These are phyloP conservation scores for Hemisphaericaspora xylofermentans DNA, from an alignment of 1,139 yeast genomes.

Conservation along the genomic window DNA sequence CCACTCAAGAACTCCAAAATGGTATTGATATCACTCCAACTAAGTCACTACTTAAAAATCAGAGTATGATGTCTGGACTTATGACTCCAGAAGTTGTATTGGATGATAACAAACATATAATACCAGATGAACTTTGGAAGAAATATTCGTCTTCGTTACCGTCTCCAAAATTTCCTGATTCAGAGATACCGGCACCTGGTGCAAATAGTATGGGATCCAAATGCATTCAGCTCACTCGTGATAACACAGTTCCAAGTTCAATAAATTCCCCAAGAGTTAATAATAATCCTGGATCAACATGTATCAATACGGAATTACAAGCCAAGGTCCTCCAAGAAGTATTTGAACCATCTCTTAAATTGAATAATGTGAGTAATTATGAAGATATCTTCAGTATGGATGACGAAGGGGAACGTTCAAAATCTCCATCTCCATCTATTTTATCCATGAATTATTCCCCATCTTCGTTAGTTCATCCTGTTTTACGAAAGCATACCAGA, in stretches of 20 bases:
- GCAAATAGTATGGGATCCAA: neutral
- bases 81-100: slow-evolving; percentile 76
- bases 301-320: slow-evolving; percentile 40
- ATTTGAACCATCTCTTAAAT: slow-evolving; percentile 26
- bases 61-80: slow-evolving; percentile 1
- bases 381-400: slow-evolving; percentile 10
- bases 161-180: slow-evolving; percentile 27
- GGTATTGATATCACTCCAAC: slow-evolving; percentile 1
- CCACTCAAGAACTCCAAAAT: neutral
- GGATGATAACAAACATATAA: slow-evolving; percentile 85
- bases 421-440: slow-evolving; percentile 6
- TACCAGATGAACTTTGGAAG: slow-evolving; percentile 74
- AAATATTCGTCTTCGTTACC: slow-evolving; percentile 62
- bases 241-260: slow-evolving; percentile 12
- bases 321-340: slow-evolving; percentile 42
- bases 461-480: slow-evolving; percentile 6
- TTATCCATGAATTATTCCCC: slow-evolving; percentile 1
- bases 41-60: neutral
- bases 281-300: slow-evolving; percentile 30
- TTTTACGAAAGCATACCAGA: slow-evolving; percentile 45
- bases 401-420: slow-evolving; percentile 6
- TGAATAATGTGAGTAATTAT: slow-evolving; percentile 1
- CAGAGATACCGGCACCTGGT: neutral
- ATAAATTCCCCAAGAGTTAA: slow-evolving; percentile 13
- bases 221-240: slow-evolving; percentile 6